Evolutionary conservation across 331 rosid species (phyloP).

Genomic region (Arachis monticola): DNA sequence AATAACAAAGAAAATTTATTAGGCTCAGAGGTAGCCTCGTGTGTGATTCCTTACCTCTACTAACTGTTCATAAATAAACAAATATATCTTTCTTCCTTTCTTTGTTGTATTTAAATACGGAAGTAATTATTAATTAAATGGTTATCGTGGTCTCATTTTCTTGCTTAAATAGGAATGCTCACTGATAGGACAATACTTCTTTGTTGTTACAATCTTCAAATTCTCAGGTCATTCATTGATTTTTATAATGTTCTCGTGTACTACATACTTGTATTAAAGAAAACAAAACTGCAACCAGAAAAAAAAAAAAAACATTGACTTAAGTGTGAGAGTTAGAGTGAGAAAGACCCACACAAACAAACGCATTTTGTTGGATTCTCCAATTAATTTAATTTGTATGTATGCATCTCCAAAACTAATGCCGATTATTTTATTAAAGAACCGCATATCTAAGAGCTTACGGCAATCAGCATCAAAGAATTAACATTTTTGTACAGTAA

Average conservation of each 20-base stretch:
- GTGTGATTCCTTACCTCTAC: slow-evolving; percentile 49
- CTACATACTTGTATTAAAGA: slow-evolving; percentile 1
- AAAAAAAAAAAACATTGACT: slow-evolving; percentile 46
- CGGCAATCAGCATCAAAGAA: too few relatives aligned
- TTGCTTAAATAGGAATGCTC: slow-evolving; percentile 48
- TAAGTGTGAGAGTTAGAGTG: slow-evolving; percentile 33
- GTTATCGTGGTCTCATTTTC: slow-evolving; percentile 25
- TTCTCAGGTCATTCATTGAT: slow-evolving; percentile 46
- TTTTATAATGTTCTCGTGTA: slow-evolving; percentile 26
- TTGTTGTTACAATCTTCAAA: slow-evolving; percentile 39
- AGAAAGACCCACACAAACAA: slow-evolving; percentile 56
- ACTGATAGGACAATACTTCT: slow-evolving; percentile 32
- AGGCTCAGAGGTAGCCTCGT: slow-evolving; percentile 53
- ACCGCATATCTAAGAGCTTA: slow-evolving; percentile 4
- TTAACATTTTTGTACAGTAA: too few relatives aligned
- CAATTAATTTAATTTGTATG: slow-evolving; percentile 17
- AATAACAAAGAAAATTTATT: too few relatives aligned
- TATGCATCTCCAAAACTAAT: slow-evolving; percentile 48
- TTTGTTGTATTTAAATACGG: slow-evolving; percentile 17
- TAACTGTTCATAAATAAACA: slow-evolving; percentile 18
- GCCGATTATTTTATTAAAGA: slow-evolving; percentile 16
- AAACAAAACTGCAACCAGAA: neutral
- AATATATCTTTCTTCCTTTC: slow-evolving; percentile 35
- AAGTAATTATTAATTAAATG: slow-evolving; percentile 14
- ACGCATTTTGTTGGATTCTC: slow-evolving; percentile 56